Base-by-base conservation (phyloP, 331 rosid genomes). In the Malus hybrid region DNA sequence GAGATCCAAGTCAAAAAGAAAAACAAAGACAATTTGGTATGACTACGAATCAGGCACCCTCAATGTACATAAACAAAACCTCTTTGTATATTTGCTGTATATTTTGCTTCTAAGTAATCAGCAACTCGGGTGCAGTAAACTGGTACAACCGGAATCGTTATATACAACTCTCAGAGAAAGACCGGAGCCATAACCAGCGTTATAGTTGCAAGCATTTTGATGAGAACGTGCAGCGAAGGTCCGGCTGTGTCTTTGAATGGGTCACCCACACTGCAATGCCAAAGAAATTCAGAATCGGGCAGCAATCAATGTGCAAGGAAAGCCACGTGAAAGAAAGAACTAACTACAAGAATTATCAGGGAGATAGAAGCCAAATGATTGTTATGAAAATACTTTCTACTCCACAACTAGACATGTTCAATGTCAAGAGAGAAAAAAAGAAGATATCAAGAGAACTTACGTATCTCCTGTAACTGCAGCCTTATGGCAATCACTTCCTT, bases 171-270 rank as follows among this genome's bases (percentile, higher is more conserved):
- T 92, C 94, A 94, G 80, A 94, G 97, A 82, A 94, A 94, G 69
- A 94, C 76, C 3, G 99, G 99, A 83, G 99, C 99, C 99, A 94
- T 94, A 42, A 94, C 99, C 18, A 94, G 88, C 1, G 99, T 94
- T 55, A 94, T 92, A 12, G 99, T 94, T 27, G 99, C 88, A 27
- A 94, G 99, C 99, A 94, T 89, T 87, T 94, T 94, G 55, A 94
- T 94, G 54, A 94, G 97, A 22, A 94, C 99, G 72, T 94, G 99
- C 74, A 94, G 79, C 24, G 97, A 94, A 80, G 99, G 99, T 80
- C 99, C 99, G 10, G 97, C 97, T 24, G 99, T 94, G 90, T 94
- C 99, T 86, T 94, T 94, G 85, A 94, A 94, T 27, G 97, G 99
- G 65, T 94, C 99, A 71, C 99, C 97, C 81, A 94, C 99, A 16